These are phyloP conservation scores for Podospora conica DNA, from an alignment of 495 filamentous ascomycete genomes.

Conservation along the genomic window DNA sequence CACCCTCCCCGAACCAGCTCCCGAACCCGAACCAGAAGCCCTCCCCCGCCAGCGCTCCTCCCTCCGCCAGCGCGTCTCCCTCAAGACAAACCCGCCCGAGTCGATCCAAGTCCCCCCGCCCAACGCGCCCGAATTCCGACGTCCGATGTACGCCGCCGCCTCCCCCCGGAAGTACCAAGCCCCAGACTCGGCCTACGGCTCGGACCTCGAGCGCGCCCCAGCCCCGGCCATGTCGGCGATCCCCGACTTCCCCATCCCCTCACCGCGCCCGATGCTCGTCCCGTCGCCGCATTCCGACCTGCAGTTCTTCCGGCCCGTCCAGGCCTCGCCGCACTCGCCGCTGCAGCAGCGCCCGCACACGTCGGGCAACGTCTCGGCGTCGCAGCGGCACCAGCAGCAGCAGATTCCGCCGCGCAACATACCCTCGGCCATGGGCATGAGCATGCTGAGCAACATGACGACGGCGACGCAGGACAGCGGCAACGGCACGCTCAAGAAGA, in stretches of 20 bases:
- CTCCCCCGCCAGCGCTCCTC: slow-evolving; percentile 35
- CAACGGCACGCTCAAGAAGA: slow-evolving; percentile 46
- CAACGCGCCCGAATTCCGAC: slow-evolving; percentile 24
- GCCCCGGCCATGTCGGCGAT: slow-evolving; percentile 28
- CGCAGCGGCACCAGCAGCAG: slow-evolving; percentile 23
- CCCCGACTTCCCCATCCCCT: slow-evolving; percentile 31
- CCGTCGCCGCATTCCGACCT: slow-evolving; percentile 47
- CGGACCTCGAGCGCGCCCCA: slow-evolving; percentile 39
- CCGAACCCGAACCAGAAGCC: slow-evolving; percentile 20
- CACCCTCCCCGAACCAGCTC: not conserved
- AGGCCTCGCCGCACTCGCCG: slow-evolving; percentile 50
- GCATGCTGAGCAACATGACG: slow-evolving; percentile 41
- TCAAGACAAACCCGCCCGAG: slow-evolving; percentile 38
- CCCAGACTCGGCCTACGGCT: slow-evolving; percentile 48
- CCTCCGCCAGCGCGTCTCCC: slow-evolving; percentile 44
- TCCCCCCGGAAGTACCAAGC: slow-evolving; percentile 31
- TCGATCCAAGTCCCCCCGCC: slow-evolving; percentile 41
- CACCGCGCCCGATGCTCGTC: slow-evolving; percentile 31
- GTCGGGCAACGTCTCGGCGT: slow-evolving; percentile 26
- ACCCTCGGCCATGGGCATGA: slow-evolving; percentile 48
- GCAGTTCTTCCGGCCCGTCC: slow-evolving; percentile 49
- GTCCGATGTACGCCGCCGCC: slow-evolving; percentile 27
- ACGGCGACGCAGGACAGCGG: slow-evolving; percentile 27
- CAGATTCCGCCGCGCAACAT: slow-evolving; percentile 34
- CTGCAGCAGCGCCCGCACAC: slow-evolving; percentile 52